Evolutionary conservation across 83 land plant species (phyloP).

Genomic region (Thuja plicata): DNA sequence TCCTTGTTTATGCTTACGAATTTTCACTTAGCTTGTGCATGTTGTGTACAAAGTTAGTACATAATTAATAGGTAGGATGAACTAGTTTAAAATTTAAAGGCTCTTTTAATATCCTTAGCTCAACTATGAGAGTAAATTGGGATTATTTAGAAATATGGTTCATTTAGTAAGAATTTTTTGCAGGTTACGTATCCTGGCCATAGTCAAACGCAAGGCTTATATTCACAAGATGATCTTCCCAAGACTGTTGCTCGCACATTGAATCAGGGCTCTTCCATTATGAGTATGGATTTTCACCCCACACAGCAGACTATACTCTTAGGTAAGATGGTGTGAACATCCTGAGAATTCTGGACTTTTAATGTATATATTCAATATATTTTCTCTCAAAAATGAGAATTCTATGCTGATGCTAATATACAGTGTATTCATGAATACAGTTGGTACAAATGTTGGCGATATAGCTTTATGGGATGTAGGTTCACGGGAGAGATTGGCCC

Average conservation of each 20-base stretch:
- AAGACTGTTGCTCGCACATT: constrained; percentile 6
- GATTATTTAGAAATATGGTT: constrained; percentile 8
- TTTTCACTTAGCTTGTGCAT: background rate
- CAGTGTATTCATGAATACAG: constrained; percentile 25
- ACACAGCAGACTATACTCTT: constrained; percentile 12
- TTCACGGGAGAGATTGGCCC: constrained; percentile 48
- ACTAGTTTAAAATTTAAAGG: background rate
- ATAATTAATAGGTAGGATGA: background rate
- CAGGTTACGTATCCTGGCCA: constrained; percentile 5
- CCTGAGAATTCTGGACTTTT: background rate
- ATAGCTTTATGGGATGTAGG: constrained; percentile 71
- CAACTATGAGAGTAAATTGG: background rate
- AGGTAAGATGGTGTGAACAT: background rate
- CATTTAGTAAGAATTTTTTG: constrained; percentile 35
- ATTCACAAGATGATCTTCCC: constrained; percentile 13
- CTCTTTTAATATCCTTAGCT: background rate
- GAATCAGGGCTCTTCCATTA: constrained; percentile 11
- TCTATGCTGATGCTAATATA: background rate
- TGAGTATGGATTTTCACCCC: constrained; percentile 13
- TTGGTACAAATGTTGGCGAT: constrained; percentile 84
- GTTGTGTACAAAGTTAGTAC: background rate
- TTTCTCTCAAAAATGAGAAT: background rate
- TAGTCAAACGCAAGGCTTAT: constrained; percentile 3
- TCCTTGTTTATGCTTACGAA: background rate
- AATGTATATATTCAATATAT: background rate